Conservation (phyloP, 805 yeast species). For the Candida cerambycidarum region DNA sequence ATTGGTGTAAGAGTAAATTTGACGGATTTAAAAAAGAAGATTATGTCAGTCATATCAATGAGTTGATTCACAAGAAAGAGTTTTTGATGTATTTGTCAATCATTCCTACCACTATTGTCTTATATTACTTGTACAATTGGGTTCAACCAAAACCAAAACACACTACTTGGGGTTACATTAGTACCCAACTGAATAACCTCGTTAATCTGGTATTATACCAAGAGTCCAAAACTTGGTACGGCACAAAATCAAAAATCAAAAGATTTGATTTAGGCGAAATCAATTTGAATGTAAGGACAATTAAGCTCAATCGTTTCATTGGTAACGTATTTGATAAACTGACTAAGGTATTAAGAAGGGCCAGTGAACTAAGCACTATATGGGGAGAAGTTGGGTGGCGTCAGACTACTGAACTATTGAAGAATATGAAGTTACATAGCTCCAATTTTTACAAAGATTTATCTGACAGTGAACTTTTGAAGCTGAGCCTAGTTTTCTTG, state of each 20-base stretch:
- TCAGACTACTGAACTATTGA: too few species aligned
- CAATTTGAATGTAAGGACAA: neutral
- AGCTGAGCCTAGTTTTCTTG: neutral
- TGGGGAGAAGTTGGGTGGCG: too few species aligned
- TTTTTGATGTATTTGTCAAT: conserved; percentile 13
- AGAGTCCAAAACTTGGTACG: conserved; percentile 5
- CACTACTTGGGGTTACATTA: neutral
- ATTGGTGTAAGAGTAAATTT: conserved; percentile 1
- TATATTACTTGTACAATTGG: conserved; percentile 2
- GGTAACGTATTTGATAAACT: neutral
- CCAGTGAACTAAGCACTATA: too few species aligned
- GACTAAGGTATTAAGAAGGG: neutral
- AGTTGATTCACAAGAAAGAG: conserved; percentile 12
- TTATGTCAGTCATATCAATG: neutral
- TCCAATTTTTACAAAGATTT: too few species aligned
- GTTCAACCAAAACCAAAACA: conserved; percentile 3
- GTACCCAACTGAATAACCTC: conserved; percentile 2
- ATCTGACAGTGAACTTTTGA: too few species aligned
- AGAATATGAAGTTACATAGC: too few species aligned
- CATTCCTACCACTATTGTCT: conserved; percentile 2
- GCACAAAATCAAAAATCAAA: neutral
- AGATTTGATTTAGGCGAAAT: neutral
- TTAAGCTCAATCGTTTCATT: neutral
- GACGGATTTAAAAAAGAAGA: neutral
- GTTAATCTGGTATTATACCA: conserved; percentile 1